Percentiles rank a stretch among this genome's conserved stretches.
phyloP scores from a whole-genome alignment of 2,329 filamentous ascomycete genomes.

The Penicillium sp. region DNA sequence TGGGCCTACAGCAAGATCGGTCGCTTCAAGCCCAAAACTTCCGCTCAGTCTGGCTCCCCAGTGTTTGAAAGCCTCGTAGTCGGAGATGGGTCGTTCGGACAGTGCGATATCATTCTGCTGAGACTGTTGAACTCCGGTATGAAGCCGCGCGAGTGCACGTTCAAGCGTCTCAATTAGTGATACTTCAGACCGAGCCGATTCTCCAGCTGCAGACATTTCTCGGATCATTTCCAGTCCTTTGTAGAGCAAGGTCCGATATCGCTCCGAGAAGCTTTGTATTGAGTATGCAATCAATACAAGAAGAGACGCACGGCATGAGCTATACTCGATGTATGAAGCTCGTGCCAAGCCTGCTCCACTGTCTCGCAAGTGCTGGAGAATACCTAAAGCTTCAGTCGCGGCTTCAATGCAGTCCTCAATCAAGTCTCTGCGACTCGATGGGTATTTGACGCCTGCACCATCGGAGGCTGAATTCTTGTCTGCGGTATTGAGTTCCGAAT shows the following conservation, averaged over 20 bases:
- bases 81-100: neutral
- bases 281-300: slow-evolving; percentile 38
- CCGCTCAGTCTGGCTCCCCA: neutral
- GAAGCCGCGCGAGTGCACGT: slow-evolving; percentile 23
- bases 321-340: slow-evolving; percentile 40
- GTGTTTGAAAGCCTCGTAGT: slow-evolving; percentile 1
- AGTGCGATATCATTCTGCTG: neutral
- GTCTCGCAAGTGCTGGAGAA: slow-evolving; percentile 22
- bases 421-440: neutral
- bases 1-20: neutral
- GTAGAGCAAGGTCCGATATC: slow-evolving; percentile 22
- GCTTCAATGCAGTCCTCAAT: slow-evolving; percentile 1
- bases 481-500: neutral
- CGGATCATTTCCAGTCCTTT: slow-evolving; percentile 33
- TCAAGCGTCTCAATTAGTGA: slow-evolving; percentile 35
- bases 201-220: slow-evolving; percentile 33
- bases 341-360: slow-evolving; percentile 30
- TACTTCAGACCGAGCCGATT: slow-evolving; percentile 36
- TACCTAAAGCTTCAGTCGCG: neutral
- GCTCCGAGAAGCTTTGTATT: slow-evolving; percentile 27
- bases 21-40: neutral
- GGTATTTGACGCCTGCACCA: neutral
- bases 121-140: slow-evolving; percentile 6
- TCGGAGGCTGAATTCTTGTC: neutral
- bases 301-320: slow-evolving; percentile 37